Base-by-base conservation (phyloP, 495 filamentous ascomycete species). In the Cercophora scortea region DNA sequence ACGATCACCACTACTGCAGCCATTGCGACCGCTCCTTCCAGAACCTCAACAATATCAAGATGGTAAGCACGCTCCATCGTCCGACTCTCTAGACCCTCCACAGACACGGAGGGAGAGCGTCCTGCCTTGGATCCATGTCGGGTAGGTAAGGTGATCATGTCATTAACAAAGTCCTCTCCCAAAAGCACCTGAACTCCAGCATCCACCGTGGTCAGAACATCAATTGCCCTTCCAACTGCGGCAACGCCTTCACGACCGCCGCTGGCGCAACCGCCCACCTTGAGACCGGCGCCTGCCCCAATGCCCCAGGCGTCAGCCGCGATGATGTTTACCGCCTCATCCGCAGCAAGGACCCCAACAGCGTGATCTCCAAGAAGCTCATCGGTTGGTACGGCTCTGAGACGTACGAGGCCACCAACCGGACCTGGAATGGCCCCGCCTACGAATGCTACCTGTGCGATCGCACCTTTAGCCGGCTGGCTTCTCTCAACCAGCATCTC, bases 361-460 rank as follows among this genome's bases (percentile, higher is more conserved):
- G 62, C 9, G 3, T 61, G 11, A 62, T 72, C 51, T 53, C 63
- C 32, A 71, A 70, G 56, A 69, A 67, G 3, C 49, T 65, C 32
- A 53, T 69, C 53, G 61, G 60, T 42, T 65, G 61, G 62, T 16
- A 51, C 1, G 60, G 55, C 0, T 57, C 49, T 0, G 4, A 6
- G 10, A 48, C 40, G 17, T 66, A 66, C 52, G 53, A 55, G 25
- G 66, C 59, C 39, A 60, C 17, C 8, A 19, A 15, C 16, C 10
- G 15, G 6, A 9, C 61, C 4, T 69, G 60, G 56, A 69, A 72
- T 43, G 61, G 59, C 6, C 0, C 6, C 0, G 53, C 32, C 8
- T 70, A 49, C 34, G 60, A 69, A 45, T 72, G 71, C 45, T 66
- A 60, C 17, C 48, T 72, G 15, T 72, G 71, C 47, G 57, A 58